Evolutionary conservation across 1,284 basidiomycete genomes (phyloP), one percentile per base, ranked within the genome.

Genomic region (Ustilago sp.): DNA sequence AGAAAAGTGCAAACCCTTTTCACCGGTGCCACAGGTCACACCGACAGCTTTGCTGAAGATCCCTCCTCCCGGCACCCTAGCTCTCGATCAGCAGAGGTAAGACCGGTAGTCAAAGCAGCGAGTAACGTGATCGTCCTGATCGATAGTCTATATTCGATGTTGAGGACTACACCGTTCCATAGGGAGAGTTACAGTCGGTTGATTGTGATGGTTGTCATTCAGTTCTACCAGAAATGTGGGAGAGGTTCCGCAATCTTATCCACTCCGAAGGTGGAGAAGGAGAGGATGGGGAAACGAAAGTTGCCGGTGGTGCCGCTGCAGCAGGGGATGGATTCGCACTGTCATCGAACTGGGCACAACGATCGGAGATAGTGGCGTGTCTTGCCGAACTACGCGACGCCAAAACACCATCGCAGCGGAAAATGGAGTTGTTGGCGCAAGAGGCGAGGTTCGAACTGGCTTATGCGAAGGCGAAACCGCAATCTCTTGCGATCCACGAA

Each of bases 181-280:
- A 90, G 92, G 67, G 96, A 98, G 85, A 71, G 66, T 32, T 85
- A 98, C 86, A 92, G 94, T 35, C 90, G 94, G n/a, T 88, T 99
- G 43, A 94, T 99, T 70, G 90, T 99, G 31, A 92, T 93, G n/a
- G 93, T 98, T 48, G 93, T 98, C 57, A 94, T 97, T 41, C 95
- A 98, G 85, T 98, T 95, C 86, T 98, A 98, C 83, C 94, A 97
- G 84, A 91, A 93, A 45, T 97, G 95, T 82, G 94, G 92, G 92
- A 94, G 80, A 89, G 92, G 35, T 98, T 94, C 87, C 91, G 93
- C 78, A 90, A 89, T 70, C 88, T 94, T 11, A 91, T 93, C 28
- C 89, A 90, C 0, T 41, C 41, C 19, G 69, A 77, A 11, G 62
- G 19, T 5, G 55, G 28, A 2, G 62, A 63, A 7, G 55, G 41